phyloP scores from a whole-genome alignment of 768 basidiomycete genomes.

The Calocybe cyanea region DNA sequence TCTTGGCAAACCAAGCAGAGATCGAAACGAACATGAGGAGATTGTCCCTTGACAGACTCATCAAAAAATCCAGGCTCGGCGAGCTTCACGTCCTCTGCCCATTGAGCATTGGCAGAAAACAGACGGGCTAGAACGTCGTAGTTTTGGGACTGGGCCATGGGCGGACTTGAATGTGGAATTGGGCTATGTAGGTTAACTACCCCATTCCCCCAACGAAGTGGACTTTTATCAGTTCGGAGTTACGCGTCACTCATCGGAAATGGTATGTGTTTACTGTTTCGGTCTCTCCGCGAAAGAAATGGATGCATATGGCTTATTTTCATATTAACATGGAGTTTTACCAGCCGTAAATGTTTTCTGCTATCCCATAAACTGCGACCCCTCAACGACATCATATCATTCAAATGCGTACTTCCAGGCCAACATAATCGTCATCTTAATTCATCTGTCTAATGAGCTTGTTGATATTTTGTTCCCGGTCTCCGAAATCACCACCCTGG shows the following conservation, averaged over 20 bases:
- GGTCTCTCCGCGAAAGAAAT: slow-evolving; percentile 1
- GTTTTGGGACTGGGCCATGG: slow-evolving; percentile 12
- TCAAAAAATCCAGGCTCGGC: slow-evolving; percentile 64
- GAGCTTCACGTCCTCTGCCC: slow-evolving; percentile 58
- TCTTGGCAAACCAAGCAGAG: no score
- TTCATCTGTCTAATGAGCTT: slow-evolving; percentile 96
- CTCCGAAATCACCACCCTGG: slow-evolving; percentile 95
- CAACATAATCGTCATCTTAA: slow-evolving; percentile 31
- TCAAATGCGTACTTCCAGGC: slow-evolving; percentile 9
- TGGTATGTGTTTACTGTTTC: no score
- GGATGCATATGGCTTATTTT: slow-evolving; percentile 17
- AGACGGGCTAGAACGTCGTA: slow-evolving; percentile 25
- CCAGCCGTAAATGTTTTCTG: slow-evolving; percentile 11
- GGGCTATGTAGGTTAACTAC: background rate
- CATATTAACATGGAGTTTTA: slow-evolving; percentile 14
- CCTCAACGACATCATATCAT: slow-evolving; percentile 13
- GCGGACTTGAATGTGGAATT: background rate
- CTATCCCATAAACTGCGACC: slow-evolving; percentile 8
- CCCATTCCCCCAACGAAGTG: background rate
- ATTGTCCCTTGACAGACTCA: slow-evolving; percentile 58
- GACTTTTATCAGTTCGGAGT: background rate
- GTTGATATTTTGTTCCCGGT: slow-evolving; percentile 97
- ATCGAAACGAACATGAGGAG: slow-evolving; percentile 54
- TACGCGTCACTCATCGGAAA: no score
- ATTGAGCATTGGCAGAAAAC: slow-evolving; percentile 54